Base-by-base conservation (phyloP, 306 rosid genomes). In the Acacia crassicarpa region DNA sequence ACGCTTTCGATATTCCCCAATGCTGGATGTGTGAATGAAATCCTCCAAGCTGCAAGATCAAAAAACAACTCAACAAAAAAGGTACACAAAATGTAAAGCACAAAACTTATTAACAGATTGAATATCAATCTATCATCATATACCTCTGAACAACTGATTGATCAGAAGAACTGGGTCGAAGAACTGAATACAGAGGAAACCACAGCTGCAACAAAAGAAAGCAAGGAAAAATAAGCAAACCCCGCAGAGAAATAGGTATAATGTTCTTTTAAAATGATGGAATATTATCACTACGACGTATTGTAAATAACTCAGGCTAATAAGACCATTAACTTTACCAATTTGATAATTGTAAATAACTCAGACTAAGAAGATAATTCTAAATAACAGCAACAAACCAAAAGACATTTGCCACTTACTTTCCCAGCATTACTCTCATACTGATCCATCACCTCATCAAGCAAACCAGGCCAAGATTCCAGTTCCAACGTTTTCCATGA, bases 1-100 rank as follows among this genome's bases (percentile, higher is more conserved):
- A 63, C 99, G 97, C 80, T 79, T 93, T 84, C 84, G 81, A 48
- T 89, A 95, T 86, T 95, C 98, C 76, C 98, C 99, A 82, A 95
- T 84, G 85, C 94, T 93, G 84, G 99, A 95, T 40, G 88, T 90
- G 46, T 85, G 88, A 76, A 95, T 89, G 84, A 93, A 95, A 33
- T 93, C 98, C 86, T 93, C 94, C 82, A 95, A 86, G 83, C 99
- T 95, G 91, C 87, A 89, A 83, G 69, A 68, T 63, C 25, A 65
- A 27, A 65, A 70, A 67, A 63, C 41, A 54, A 85, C 3, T 77
- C 76, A 69, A 84, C n/a, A 77, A 35, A 66, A 86, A 0, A 10
- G 43, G 40, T 59, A 14, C 4, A 67, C 32, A 75, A 80, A 63
- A 54, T 56, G 19, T 22, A 63, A 75, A 49, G 51, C 22, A 74